Base-by-base conservation (phyloP, 352 stramenopile genomes). In the Globisporangium camurandrum region DNA sequence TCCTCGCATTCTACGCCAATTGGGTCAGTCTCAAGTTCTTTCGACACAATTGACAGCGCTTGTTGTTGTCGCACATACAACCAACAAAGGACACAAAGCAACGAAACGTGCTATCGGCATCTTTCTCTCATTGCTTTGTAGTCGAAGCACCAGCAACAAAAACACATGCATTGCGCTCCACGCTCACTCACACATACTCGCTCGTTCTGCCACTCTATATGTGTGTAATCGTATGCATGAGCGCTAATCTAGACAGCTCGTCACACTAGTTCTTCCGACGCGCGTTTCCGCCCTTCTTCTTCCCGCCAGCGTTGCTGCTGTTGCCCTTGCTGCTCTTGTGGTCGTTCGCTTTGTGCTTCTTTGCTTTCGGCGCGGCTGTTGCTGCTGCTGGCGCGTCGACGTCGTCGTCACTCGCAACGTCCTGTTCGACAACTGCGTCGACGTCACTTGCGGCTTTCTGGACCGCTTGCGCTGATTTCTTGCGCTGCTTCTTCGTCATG, bases 11-110 rank as follows among this genome's bases (percentile, higher is more conserved):
- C 64, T 89, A 89, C 58, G 61, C 72, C 44, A 88, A 88, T 49
- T 92, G 80, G 80, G 77, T 88, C 55, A 85, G 80, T 56, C 73
- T 88, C 64, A 91, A 91, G 63, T 91, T 88, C 64, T 91, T 91
- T 60, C 77, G 77, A 19, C 77, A 91, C 59, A 91, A 88, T 34
- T 88, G 69, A 61, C 3, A 4, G 9, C 30, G 36, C 36, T 17
- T n/a, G 34, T 12, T 16, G 34, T 2, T 38, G 12, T 12, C 30
- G 14, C 14, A 41, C n/a, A 41, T n/a, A 22, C 36, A 41, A 16
- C 30, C 1, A 2, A 34, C 14, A 34, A 34, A 34, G 30, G 30
- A 34, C 30, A 34, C 8, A 34, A n/a, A n/a, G n/a, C n/a, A n/a
- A n/a, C n/a, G n/a, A n/a, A n/a, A n/a, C n/a, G n/a, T 34, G 30